These are phyloP conservation scores for Puccinia triticina DNA, from an alignment of 1,284 basidiomycete species.

Conservation along the genomic window DNA sequence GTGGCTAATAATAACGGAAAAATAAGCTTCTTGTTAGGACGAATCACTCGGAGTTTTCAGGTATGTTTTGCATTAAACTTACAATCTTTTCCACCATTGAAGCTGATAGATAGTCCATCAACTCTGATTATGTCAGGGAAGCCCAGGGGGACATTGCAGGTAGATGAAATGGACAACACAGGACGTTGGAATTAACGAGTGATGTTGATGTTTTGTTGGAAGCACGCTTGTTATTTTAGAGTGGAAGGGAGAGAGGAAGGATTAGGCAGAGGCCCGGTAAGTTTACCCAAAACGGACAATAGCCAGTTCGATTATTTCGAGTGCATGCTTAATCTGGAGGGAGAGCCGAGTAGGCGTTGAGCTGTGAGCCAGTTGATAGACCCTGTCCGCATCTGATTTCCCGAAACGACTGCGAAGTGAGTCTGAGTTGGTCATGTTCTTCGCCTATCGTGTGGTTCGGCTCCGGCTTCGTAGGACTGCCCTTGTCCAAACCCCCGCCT, in stretches of 20 bases:
- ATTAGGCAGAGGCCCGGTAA: background rate
- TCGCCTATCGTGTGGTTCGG: background rate
- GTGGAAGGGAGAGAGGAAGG: background rate
- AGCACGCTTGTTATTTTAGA: background rate
- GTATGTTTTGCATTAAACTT: slow-evolving; percentile 58
- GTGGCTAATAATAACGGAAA: slow-evolving; percentile 69
- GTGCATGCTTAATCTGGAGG: slow-evolving; percentile 20
- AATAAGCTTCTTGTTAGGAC: background rate
- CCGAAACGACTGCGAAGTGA: slow-evolving; percentile 12
- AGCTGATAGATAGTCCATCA: slow-evolving; percentile 73
- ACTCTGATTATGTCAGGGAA: slow-evolving; percentile 4
- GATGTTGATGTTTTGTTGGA: background rate
- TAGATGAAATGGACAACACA: background rate
- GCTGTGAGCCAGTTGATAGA: slow-evolving; percentile 12
- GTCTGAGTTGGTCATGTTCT: background rate
- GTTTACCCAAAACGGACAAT: slow-evolving; percentile 38
- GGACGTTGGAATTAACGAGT: slow-evolving; percentile 10
- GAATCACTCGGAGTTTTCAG: slow-evolving; percentile 9
- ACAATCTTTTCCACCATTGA: slow-evolving; percentile 99
- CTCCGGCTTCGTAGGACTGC: too few species aligned
- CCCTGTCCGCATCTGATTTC: slow-evolving; percentile 8
- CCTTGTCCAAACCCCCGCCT: too few species aligned
- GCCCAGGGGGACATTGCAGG: too few species aligned
- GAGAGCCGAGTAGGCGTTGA: slow-evolving; percentile 2
- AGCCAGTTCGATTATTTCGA: slow-evolving; percentile 35